Conservation (phyloP, 495 filamentous ascomycete species). For the Polyplosphaeria fusca region DNA sequence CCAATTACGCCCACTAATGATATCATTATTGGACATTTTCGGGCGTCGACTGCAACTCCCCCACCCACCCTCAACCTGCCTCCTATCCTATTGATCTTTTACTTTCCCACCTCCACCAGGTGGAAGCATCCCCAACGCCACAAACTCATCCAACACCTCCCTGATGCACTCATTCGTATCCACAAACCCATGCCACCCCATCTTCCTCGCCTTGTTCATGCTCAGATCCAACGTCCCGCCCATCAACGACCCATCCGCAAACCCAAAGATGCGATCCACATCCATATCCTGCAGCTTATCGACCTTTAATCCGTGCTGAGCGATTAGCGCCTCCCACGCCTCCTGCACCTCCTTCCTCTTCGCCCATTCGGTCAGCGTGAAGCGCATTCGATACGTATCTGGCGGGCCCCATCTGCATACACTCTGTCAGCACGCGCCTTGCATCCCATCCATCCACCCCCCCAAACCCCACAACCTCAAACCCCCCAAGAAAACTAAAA, state of each 20-base stretch:
- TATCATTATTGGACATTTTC: no score
- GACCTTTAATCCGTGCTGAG: conserved; percentile 15
- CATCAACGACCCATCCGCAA: conserved; percentile 35
- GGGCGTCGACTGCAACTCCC: no score
- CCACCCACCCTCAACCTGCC: no score
- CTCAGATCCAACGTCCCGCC: conserved; percentile 26
- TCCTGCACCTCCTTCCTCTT: conserved; percentile 45
- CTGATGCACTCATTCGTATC: conserved; percentile 42
- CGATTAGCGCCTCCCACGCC: conserved; percentile 44
- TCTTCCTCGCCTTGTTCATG: conserved; percentile 43
- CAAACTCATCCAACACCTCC: conserved; percentile 40
- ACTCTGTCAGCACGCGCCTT: not conserved
- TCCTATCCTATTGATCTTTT: no score
- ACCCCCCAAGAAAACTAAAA: no score
- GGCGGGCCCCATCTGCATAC: conserved; percentile 41
- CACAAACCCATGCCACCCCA: conserved; percentile 45
- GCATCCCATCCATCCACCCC: no score
- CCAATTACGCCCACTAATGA: no score
- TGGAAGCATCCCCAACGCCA: conserved; percentile 42
- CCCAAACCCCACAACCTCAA: no score
- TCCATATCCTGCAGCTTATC: conserved; percentile 35
- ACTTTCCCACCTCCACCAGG: not conserved
- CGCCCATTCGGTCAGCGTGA: conserved; percentile 48
- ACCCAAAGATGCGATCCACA: conserved; percentile 40
- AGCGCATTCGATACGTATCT: conserved; percentile 39